phyloP scores from a whole-genome alignment of 352 stramenopile species.

The Pythium rhizo-oryzae region DNA sequence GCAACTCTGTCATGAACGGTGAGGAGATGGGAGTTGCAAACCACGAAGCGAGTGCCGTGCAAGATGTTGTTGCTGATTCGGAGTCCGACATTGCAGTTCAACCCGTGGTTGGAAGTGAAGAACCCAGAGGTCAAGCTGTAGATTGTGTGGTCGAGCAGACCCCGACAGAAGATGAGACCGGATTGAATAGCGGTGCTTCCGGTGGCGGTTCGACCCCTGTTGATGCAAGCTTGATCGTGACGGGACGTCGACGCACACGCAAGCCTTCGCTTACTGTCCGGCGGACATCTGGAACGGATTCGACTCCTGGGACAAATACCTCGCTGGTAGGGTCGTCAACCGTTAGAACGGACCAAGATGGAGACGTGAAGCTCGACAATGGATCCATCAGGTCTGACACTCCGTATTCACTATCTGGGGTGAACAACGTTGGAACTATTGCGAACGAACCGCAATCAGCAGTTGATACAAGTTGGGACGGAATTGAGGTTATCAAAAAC shows the following conservation, averaged over 20 bases:
- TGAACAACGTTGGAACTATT: not conserved
- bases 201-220: slow-evolving; percentile 10
- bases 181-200: not conserved
- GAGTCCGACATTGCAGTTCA: not conserved
- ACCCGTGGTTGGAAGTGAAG: not conserved
- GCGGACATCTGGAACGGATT: not conserved
- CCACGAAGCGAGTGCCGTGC: not conserved
- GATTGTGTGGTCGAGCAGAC: not conserved
- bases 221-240: not conserved
- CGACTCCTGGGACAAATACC: not conserved
- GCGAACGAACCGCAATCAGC: not conserved
- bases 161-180: slow-evolving; percentile 1
- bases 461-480: slow-evolving; percentile 9
- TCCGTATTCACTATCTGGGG: not conserved
- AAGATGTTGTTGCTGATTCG: slow-evolving; percentile 18
- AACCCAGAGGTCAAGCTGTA: not conserved
- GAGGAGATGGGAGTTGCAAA: not conserved
- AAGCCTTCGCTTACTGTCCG: slow-evolving; percentile 17
- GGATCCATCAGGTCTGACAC: not conserved
- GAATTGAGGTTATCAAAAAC: slow-evolving; percentile 12
- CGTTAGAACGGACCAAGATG: not conserved
- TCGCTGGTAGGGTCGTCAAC: too few relatives aligned
- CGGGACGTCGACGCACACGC: slow-evolving; percentile 16
- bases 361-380: not conserved
- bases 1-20: too few relatives aligned